Evolutionary conservation across 352 stramenopile species (phyloP), one percentile per base, ranked within the genome.

Genomic region (Phytophthora meadii): DNA sequence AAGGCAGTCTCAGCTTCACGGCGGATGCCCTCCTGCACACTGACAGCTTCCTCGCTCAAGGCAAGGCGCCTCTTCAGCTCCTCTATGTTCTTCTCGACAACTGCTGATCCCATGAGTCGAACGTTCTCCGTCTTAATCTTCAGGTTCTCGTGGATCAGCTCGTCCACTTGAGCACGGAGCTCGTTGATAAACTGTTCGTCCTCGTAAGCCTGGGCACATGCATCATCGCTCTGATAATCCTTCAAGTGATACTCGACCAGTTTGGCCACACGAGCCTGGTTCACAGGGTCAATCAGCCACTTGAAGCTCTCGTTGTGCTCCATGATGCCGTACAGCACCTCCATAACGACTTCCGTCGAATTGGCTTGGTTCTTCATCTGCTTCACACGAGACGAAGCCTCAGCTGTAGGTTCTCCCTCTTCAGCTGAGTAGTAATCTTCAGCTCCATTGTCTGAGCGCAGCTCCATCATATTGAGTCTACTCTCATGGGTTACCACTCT

Each of bases 71-170:
- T 50, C 41, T 83, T 67, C 19, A 88, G 40, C 19, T 82, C 71
- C 8, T 61, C 61, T 4, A 77, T 39, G 10, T 63, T 63, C 41
- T 72, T 77, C 15, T 79, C 67, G 4, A 70, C 50, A 60, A 69
- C 36, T 46, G 37, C 42, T 34, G 39, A 54, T 22, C 41, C 53
- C 42, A 73, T 64, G 14, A 79, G 69, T 53, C 54, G 51, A 14
- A 87, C 79, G 37, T 90, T 90, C 60, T 92, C 77, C 4, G 76
- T 79, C 40, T 87, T 72, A 8, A 88, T 84, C 68, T 81, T 77
- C 12, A 81, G 49, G 44, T 89, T 92, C 61, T 92, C 79, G 14
- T 70, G 74, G 14, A 89, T 70, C 30, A 90, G 53, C 53, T 81
- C 42, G 54, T 90, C 79, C 53, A 90, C 71, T 27, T 92, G 78